These are phyloP conservation scores for Fusarium sp. DNA, from an alignment of 2,329 filamentous ascomycete species.

Conservation along the genomic window DNA sequence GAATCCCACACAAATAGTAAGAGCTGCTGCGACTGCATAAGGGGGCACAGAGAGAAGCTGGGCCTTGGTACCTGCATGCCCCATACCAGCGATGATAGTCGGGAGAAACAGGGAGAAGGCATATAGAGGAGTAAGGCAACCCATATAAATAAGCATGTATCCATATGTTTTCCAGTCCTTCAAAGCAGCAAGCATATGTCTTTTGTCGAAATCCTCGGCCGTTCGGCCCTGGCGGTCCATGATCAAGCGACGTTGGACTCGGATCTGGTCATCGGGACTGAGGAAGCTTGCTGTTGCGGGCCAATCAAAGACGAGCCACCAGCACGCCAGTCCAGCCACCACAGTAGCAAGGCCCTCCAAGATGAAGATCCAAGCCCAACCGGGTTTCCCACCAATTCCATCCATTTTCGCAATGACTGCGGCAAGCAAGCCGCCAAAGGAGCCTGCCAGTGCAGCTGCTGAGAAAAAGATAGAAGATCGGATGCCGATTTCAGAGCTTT, in stretches of 20 bases:
- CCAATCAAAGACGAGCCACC: neutral
- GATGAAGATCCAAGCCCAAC: neutral
- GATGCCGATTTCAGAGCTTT: neutral
- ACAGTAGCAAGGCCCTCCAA: neutral
- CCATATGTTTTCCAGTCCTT: neutral
- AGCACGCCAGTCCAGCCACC: neutral
- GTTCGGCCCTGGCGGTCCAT: neutral
- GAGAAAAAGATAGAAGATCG: neutral
- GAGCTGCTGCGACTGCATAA: neutral
- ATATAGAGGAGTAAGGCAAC: neutral
- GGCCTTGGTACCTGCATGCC: neutral
- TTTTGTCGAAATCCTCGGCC: neutral
- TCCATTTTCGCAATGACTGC: neutral
- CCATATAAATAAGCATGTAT: neutral
- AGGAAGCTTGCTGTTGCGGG: neutral
- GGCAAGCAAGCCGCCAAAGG: neutral
- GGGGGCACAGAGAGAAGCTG: neutral
- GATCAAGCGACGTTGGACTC: neutral
- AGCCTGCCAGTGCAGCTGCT: neutral
- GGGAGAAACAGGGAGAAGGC: neutral
- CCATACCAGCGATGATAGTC: neutral
- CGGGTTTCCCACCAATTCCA: neutral
- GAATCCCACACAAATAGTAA: neutral
- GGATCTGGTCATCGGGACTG: neutral
- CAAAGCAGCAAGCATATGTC: neutral